Percentiles rank a stretch among this genome's conserved stretches.
phyloP scores from a whole-genome alignment of 73 alveolate genomes.

The Paramecium primaurelia region DNA sequence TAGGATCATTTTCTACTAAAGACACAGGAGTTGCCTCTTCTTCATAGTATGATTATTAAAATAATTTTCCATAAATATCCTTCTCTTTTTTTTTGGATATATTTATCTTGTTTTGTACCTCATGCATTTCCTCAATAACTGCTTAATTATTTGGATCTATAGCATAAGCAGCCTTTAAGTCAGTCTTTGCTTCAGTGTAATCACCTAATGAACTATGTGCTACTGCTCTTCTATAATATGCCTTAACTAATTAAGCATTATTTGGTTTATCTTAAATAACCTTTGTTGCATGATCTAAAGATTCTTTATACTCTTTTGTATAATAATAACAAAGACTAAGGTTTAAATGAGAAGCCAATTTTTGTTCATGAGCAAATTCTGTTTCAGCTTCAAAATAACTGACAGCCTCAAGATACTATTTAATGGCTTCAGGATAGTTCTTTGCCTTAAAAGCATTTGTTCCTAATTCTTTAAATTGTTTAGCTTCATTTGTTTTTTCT shows the following conservation, averaged over 20 bases:
- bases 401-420: slow-evolving; percentile 66
- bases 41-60: slow-evolving; percentile 78
- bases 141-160: slow-evolving; percentile 72
- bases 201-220: slow-evolving; percentile 66
- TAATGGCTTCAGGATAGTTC: slow-evolving; percentile 72
- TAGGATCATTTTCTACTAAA: slow-evolving; percentile 60
- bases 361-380: slow-evolving; percentile 49
- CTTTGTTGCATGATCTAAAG: slow-evolving; percentile 65
- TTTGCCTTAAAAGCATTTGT: slow-evolving; percentile 72
- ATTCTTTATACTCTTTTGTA: slow-evolving; percentile 69
- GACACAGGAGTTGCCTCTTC: slow-evolving; percentile 70
- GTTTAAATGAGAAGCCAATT: slow-evolving; percentile 59
- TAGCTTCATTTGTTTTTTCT: slow-evolving; percentile 82
- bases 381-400: slow-evolving; percentile 67
- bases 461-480: slow-evolving; percentile 86
- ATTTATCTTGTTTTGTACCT: slow-evolving; percentile 63
- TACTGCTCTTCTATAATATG: slow-evolving; percentile 69
- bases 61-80: slow-evolving; percentile 72
- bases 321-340: slow-evolving; percentile 67
- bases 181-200: slow-evolving; percentile 73
- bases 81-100: slow-evolving; percentile 64
- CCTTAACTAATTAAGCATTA: slow-evolving; percentile 63
- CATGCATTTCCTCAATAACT: slow-evolving; percentile 68
- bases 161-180: slow-evolving; percentile 72
- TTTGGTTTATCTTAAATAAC: slow-evolving; percentile 72